Conservation (phyloP, 192 early-diverging fungal species). For the Lobulomyces angularis region DNA sequence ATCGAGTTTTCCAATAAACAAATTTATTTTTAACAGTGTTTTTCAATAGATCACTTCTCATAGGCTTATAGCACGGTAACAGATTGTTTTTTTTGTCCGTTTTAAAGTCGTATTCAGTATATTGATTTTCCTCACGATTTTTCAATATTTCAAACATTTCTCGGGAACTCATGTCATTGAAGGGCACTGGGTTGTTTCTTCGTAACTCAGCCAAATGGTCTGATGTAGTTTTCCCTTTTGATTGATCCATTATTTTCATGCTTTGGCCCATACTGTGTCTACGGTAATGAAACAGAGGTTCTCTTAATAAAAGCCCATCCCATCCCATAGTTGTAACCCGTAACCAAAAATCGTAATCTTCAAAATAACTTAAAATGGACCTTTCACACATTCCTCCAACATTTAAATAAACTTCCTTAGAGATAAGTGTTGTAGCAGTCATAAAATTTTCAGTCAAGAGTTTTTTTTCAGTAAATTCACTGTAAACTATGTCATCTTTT, state of each 20-base stretch:
- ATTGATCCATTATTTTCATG: neutral
- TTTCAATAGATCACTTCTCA: too few relatives aligned
- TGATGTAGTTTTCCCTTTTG: neutral
- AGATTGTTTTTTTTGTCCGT: too few relatives aligned
- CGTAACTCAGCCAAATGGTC: conserved; percentile 9
- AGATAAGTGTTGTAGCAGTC: conserved; percentile 10
- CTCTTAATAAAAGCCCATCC: conserved; percentile 8
- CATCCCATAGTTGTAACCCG: conserved; percentile 9
- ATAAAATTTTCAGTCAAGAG: conserved; percentile 11
- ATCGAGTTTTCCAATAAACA: too few relatives aligned
- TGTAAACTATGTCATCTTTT: neutral
- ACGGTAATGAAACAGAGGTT: conserved; percentile 19
- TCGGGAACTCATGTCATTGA: conserved; percentile 12
- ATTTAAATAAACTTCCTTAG: conserved; percentile 7
- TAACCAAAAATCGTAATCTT: conserved; percentile 25
- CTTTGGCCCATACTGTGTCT: conserved; percentile 14
- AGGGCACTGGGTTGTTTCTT: conserved; percentile 11
- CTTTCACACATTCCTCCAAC: conserved; percentile 26
- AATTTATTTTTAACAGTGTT: too few relatives aligned
- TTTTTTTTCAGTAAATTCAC: neutral
- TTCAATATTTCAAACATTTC: neutral
- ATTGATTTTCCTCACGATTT: neutral
- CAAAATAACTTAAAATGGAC: conserved; percentile 12
- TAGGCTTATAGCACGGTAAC: too few relatives aligned
- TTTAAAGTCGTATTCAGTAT: too few relatives aligned